phyloP scores from a whole-genome alignment of 2,329 filamentous ascomycete species.

The Ophidiomyces ophidiicola region DNA sequence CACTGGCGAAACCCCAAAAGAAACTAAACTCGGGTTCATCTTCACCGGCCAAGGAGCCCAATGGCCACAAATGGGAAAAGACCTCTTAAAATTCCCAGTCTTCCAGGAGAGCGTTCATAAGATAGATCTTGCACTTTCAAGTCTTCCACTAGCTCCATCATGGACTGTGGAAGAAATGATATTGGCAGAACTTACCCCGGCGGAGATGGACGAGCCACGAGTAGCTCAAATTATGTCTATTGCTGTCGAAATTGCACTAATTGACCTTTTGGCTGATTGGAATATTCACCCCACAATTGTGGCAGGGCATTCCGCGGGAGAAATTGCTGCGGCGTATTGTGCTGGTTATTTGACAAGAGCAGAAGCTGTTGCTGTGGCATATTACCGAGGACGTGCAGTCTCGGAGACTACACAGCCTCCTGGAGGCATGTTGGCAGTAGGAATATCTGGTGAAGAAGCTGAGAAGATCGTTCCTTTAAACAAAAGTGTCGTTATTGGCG shows the following conservation, averaged over 20 bases:
- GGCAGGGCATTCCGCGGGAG: conserved; percentile 14
- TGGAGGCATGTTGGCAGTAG: conserved; percentile 10
- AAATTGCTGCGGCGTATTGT: conserved; percentile 15
- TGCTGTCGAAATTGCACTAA: conserved; percentile 13
- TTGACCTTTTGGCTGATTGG: conserved; percentile 11
- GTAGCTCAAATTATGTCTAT: conserved; percentile 12
- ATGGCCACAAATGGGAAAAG: conserved; percentile 17
- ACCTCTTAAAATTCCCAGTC: conserved; percentile 11
- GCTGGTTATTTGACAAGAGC: conserved; percentile 22
- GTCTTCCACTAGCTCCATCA: background rate
- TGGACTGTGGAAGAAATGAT: background rate
- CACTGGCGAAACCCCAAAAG: background rate
- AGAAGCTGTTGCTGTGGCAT: conserved; percentile 37
- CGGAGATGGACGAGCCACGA: background rate
- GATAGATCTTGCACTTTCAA: background rate
- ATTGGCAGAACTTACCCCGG: background rate
- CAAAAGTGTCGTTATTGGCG: conserved; percentile 21
- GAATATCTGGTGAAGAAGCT: conserved; percentile 4
- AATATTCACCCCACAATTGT: conserved; percentile 9
- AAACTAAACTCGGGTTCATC: conserved; percentile 12
- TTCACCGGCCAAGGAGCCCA: conserved; percentile 22
- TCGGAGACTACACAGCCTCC: background rate
- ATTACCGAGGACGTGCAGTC: conserved; percentile 23
- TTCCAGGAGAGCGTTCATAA: background rate
- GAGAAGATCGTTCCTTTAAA: background rate